Evolutionary conservation across 1,139 yeast species (phyloP), one percentile per base, ranked within the genome.

Genomic region (Suzukiozyma palmioleophila): DNA sequence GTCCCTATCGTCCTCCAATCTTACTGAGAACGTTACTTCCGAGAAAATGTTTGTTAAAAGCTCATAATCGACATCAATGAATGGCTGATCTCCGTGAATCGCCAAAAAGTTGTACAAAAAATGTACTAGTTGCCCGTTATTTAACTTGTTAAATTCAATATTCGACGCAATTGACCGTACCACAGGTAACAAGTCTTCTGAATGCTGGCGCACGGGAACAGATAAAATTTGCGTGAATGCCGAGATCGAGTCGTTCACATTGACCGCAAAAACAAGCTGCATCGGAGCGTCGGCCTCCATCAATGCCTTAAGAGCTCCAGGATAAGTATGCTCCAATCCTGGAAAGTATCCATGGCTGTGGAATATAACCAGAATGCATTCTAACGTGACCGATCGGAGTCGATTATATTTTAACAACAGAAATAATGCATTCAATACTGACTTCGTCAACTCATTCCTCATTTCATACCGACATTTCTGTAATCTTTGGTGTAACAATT

Each of bases 11-110:
- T 50, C 52, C 15, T 46, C 54, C 13, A 42, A 39, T 2, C 34
- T 33, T 3, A 59, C 39, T 1, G 61, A 50, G 33, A 54, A 54
- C 3, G 56, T 40, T n/a, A 63, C 46, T 2, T 49, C 42, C 2
- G 59, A 47, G 7, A 65, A 50, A 6, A 65, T 46, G 7, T 48
- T 43, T 1, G 56, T 60, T 14, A 64, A 45, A 3, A 52, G 43
- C 7, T 39, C 8, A 41, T 48, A 62, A 40, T 64, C 69, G 1
- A 42, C 45, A 2, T 41, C 21, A 1, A 25, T 26, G 39, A 51
- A 58, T 10, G 42, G 36, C 7, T 35, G 32, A n/a, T 45, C 39
- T 1, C 55, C 62, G 36, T 54, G 62, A 3, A 57, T 44, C 1
- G 36, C 34, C 8, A 62, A 40, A 40, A 44, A 56, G 27, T 53